Base-by-base conservation (phyloP, 1,284 basidiomycete species). In the Retiboletus flavoniger region DNA sequence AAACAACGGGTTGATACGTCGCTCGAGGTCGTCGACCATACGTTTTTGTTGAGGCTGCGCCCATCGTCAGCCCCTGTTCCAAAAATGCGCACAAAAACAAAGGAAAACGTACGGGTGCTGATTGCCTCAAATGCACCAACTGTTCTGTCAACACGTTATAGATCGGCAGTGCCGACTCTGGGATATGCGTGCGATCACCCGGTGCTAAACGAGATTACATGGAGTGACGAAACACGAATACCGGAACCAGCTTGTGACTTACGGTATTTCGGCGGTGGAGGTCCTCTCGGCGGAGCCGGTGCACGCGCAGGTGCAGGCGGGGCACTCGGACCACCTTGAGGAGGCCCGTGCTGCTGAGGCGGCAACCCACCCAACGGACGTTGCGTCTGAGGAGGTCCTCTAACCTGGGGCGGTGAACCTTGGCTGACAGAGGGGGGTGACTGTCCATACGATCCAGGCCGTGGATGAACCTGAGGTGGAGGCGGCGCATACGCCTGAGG, bases 111-210 rank as follows among this genome's bases (percentile, higher is more conserved):
- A 92, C 91, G 16, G 90, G 88, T 7, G 78, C 81, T 13, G 76
- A 80, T 67, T 90, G 84, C 75, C 81, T 91, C 72, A 93, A 70
- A 34, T 79, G 78, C 41, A 77, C 74, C 60, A 93, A 66, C 56
- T 88, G 84, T 42, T 77, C 77, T 11, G 76, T 78, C 38, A 94
- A 75, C n/a, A 86, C 76, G 45, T 83, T 78, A 63, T 81, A 92
- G 49, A 92, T 85, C 1, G 88, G 84, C 60, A 77, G 74, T 39
- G 83, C 79, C 36, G 78, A 74, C 9, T 87, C 84, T 4, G 95
- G 88, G 55, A 98, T 96, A 72, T 98, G 96, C 29, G 83, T 85
- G 34, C 95, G 82, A 71, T 98, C 95, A 54, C 95, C 95, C 40
- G 87, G 79, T 31, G 95, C 93, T 95, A 65, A 34, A 51, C 26